phyloP scores from a whole-genome alignment of 371 early-diverging fungal genomes.

The Globomyces sp. region DNA sequence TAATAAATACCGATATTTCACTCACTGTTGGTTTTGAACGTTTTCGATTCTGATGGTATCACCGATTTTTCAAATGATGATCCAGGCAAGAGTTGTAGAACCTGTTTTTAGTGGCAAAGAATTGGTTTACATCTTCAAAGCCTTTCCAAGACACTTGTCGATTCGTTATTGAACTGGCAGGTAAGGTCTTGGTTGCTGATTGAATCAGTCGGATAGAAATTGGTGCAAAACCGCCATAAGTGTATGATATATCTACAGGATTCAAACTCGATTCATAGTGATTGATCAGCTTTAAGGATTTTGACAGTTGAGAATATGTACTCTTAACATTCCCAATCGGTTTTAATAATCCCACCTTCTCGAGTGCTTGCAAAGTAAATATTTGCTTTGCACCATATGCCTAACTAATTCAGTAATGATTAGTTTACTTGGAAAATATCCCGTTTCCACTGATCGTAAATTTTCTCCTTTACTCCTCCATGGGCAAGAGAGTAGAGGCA shows the following conservation, averaged over 20 bases:
- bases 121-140: background rate
- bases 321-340: conserved; percentile 38
- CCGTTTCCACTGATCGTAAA: conserved; percentile 74
- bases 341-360: conserved; percentile 65
- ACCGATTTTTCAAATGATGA: conserved; percentile 59
- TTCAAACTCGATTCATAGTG: conserved; percentile 81
- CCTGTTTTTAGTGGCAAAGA: background rate
- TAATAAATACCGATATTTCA: background rate
- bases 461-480: conserved; percentile 75
- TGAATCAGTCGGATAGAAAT: conserved; percentile 86
- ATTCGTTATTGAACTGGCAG: conserved; percentile 30
- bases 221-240: conserved; percentile 94
- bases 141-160: conserved; percentile 19
- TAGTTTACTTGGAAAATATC: conserved; percentile 72
- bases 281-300: conserved; percentile 74
- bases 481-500: conserved; percentile 81
- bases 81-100: conserved; percentile 54
- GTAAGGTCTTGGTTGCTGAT: conserved; percentile 50
- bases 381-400: conserved; percentile 91
- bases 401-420: conserved; percentile 29
- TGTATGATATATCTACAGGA: conserved; percentile 87
- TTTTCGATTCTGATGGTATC: conserved; percentile 10
- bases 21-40: conserved; percentile 9
- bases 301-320: conserved; percentile 47
- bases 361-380: conserved; percentile 74